Base-by-base conservation (phyloP, 116 monocot genomes). In the Posidonia oceanica region DNA sequence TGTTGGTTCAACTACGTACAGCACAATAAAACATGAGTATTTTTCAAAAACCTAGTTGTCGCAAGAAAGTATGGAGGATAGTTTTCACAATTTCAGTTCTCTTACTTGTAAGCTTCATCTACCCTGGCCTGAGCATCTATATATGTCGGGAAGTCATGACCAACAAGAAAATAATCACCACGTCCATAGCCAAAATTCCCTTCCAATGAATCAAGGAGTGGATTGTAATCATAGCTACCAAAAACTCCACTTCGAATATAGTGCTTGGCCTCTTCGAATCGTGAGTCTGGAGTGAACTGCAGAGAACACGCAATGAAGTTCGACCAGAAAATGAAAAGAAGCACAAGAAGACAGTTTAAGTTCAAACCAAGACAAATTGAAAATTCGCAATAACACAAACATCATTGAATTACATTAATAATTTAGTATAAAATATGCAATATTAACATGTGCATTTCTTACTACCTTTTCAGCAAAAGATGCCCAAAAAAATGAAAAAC, bases 101-200 rank as follows among this genome's bases (percentile, higher is more conserved):
- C 85, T 80, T 83, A 87, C 88, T 84, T 91, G 83, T 91, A 96
- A 23, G 88, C 91, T 83, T 88, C 84, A 40, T 96, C 95, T 17
- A 96, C 95, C 60, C 51, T 78, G 57, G 68, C 79, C 57, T 96
- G 95, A 39, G 86, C 79, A 74, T 88, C 91, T 64, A 96, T 80
- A 72, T 96, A 96, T 75, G 82, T 78, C 55, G 91, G 88, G 73
- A 96, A 95, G 72, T 95, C 95, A 20, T 95, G 70, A 41, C 91
- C 95, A 56, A 95, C 95, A 4, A 95, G 84, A 68, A 95, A 95
- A 74, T 95, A 91, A 62, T 96, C 91, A 3, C 91, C 95, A 71
- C 84, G 86, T 3, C 95, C 95, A 67, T 84, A 91, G 22, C 91
- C 91, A 44, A 84, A 83, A 74, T 91, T 79, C 59, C 91, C 95